Conservation (phyloP, 2,329 filamentous ascomycete genomes). For the Colletotrichum sp. region DNA sequence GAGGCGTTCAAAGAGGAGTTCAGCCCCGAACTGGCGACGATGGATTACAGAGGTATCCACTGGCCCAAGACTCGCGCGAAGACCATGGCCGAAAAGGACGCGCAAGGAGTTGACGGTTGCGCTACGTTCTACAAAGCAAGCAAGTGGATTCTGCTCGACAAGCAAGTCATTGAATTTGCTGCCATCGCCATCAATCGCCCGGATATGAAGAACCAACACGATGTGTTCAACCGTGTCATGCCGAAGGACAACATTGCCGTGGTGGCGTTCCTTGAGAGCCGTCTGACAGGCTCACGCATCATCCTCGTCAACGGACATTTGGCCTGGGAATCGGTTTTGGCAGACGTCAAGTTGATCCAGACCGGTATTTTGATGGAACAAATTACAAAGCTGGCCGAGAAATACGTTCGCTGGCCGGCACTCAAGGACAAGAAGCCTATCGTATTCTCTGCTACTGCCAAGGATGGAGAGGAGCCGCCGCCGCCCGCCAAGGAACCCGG, state of each 20-base stretch:
- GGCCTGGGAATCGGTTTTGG: constrained; percentile 89
- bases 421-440: constrained; percentile 79
- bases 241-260: constrained; percentile 97
- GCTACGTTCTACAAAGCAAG: constrained; percentile 95
- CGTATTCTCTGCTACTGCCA: constrained; percentile 39
- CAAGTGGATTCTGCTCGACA: constrained; percentile 94
- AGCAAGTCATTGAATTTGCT: constrained; percentile 91
- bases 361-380: constrained; percentile 95
- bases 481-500: constrained; percentile 68
- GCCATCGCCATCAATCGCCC: constrained; percentile 91
- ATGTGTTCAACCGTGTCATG: constrained; percentile 99
- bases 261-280: constrained; percentile 90
- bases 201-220: constrained; percentile 96
- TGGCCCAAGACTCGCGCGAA: constrained; percentile 89
- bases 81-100: constrained; percentile 90
- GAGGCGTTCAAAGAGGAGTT: constrained; percentile 94
- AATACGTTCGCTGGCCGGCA: constrained; percentile 79
- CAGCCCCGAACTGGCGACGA: constrained; percentile 80
- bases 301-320: constrained; percentile 95
- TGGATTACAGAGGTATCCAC: constrained; percentile 93
- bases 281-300: constrained; percentile 84
- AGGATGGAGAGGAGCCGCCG: constrained; percentile 49
- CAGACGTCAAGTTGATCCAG: constrained; percentile 96
- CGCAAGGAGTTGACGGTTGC: constrained; percentile 90
- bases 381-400: constrained; percentile 83